Conservation (phyloP, 148 eudicot species). For the Rhododendron mucronatum region DNA sequence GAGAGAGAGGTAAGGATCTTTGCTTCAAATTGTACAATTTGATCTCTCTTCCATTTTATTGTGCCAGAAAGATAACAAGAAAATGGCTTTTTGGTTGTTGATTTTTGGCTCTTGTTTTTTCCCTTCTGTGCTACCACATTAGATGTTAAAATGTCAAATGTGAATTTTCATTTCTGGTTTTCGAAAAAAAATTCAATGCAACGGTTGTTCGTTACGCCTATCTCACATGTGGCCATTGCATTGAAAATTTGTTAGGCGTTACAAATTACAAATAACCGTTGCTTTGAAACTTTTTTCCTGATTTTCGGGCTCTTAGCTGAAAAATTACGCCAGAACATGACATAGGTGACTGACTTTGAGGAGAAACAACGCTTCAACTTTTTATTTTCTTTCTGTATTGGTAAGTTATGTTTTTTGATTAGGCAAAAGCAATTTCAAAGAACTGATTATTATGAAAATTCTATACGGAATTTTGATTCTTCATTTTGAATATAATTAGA, state of each 20-base stretch:
- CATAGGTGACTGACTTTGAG: too few relatives aligned
- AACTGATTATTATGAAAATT: not conserved
- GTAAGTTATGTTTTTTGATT: not conserved
- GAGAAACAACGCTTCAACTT: not conserved
- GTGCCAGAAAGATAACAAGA: not conserved
- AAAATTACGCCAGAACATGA: not conserved
- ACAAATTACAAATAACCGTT: too few relatives aligned
- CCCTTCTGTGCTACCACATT: not conserved
- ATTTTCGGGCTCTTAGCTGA: too few relatives aligned
- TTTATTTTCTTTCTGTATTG: not conserved
- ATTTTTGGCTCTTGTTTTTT: not conserved
- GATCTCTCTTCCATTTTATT: constrained; percentile 5
- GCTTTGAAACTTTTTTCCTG: too few relatives aligned
- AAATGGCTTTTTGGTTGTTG: not conserved
- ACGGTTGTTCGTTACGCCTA: too few relatives aligned
- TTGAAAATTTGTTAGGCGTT: too few relatives aligned
- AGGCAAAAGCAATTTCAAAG: not conserved
- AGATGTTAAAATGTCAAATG: not conserved
- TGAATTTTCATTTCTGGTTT: not conserved
- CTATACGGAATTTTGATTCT: not conserved
- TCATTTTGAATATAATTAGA: not conserved
- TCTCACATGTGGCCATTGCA: too few relatives aligned
- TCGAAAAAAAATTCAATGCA: too few relatives aligned
- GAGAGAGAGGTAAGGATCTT: not conserved
- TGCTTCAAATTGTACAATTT: constrained; percentile 5